phyloP scores from a whole-genome alignment of 139 green algal genomes.

The Eudorina sp. region DNA sequence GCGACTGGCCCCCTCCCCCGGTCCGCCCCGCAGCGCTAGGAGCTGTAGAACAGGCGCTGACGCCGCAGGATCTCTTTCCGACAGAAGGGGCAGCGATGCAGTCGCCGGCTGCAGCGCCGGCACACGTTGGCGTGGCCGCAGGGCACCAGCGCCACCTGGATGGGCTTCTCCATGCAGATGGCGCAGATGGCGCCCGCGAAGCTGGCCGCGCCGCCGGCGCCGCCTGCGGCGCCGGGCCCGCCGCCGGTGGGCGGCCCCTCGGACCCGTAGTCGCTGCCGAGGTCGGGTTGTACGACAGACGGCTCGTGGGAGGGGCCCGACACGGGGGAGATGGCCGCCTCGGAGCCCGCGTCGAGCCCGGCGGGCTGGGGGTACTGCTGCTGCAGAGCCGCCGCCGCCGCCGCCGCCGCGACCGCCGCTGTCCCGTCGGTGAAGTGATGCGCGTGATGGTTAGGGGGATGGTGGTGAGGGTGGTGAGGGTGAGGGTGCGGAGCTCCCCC shows the following conservation, averaged over 20 bases:
- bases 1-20: too few relatives aligned
- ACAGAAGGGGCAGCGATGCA: conserved; percentile 84
- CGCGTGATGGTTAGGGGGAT: too few relatives aligned
- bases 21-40: too few relatives aligned
- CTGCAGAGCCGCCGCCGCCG: neutral
- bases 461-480: too few relatives aligned
- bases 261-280: conserved; percentile 26
- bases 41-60: conserved; percentile 79
- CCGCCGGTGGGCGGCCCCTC: neutral
- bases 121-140: conserved; percentile 88
- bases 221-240: neutral
- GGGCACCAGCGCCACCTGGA: conserved; percentile 84
- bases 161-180: conserved; percentile 77
- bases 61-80: conserved; percentile 76
- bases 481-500: too few relatives aligned
- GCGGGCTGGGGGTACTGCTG: neutral
- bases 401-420: neutral
- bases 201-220: neutral
- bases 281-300: neutral
- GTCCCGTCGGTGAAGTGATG: too few relatives aligned
- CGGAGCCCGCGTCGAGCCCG: neutral
- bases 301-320: neutral
- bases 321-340: neutral
- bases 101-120: conserved; percentile 74
- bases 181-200: conserved; percentile 60